phyloP scores from a whole-genome alignment of 73 alveolate species.

The Symbiodinium natans region DNA sequence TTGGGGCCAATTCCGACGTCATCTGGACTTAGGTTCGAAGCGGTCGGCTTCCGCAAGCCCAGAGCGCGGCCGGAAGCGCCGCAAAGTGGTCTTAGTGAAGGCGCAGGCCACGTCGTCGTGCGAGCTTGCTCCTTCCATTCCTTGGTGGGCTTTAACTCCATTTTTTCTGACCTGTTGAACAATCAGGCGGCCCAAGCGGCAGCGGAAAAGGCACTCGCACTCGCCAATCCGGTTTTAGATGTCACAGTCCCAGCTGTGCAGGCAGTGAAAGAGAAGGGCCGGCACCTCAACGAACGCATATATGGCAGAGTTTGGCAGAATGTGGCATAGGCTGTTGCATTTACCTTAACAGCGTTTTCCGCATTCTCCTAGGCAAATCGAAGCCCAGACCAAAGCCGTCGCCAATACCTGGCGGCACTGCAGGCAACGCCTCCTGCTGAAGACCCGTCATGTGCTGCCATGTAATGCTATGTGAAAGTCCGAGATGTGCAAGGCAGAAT shows the following conservation, averaged over 20 bases:
- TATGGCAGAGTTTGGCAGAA: background rate
- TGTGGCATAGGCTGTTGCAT: background rate
- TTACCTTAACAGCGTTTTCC: background rate
- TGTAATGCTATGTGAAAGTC: no score
- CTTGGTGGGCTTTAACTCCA: no score
- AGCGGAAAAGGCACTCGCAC: background rate
- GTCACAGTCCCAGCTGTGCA: background rate
- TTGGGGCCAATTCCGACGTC: background rate
- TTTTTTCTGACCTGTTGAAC: background rate
- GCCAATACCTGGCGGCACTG: slow-evolving; percentile 76
- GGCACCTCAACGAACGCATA: background rate
- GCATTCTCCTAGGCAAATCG: no score
- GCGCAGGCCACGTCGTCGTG: slow-evolving; percentile 17
- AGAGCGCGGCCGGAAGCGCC: slow-evolving; percentile 81
- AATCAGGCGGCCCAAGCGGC: slow-evolving; percentile 7
- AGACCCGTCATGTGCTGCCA: no score
- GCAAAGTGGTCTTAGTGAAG: slow-evolving; percentile 86
- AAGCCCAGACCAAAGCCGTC: slow-evolving; percentile 20
- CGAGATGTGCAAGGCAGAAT: slow-evolving; percentile 60
- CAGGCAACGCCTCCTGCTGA: background rate
- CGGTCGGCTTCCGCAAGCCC: slow-evolving; percentile 79
- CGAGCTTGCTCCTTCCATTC: background rate
- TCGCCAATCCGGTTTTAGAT: background rate
- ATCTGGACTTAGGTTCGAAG: slow-evolving; percentile 16
- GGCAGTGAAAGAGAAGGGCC: slow-evolving; percentile 8